Conservation (phyloP, 2,329 filamentous ascomycete species). For the Nemania serpens region DNA sequence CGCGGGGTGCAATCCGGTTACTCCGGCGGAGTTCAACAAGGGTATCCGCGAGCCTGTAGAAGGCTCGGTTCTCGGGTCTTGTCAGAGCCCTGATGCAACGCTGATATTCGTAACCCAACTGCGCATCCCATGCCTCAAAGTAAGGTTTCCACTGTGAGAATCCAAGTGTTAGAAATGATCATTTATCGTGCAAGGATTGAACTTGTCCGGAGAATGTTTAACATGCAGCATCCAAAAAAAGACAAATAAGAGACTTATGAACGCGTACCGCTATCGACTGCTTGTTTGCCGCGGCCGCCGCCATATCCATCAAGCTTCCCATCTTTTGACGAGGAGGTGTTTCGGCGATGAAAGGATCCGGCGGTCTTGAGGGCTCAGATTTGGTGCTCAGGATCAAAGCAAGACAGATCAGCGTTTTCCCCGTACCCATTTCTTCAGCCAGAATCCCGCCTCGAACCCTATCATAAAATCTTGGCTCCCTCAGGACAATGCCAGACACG, state of each 20-base stretch:
- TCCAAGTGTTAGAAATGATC: neutral
- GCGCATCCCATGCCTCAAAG: constrained; percentile 56
- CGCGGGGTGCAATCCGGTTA: constrained; percentile 43
- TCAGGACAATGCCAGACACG: constrained; percentile 63
- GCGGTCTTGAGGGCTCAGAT: constrained; percentile 68
- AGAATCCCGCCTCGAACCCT: constrained; percentile 75
- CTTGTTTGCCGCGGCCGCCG: constrained; percentile 69
- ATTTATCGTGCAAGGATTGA: neutral
- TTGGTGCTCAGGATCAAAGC: constrained; percentile 76
- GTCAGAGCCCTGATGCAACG: constrained; percentile 61
- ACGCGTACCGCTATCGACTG: constrained; percentile 59
- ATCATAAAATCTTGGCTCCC: constrained; percentile 74
- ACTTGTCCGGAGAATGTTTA: too few species aligned
- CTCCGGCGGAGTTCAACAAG: constrained; percentile 47
- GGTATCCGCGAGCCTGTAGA: constrained; percentile 57
- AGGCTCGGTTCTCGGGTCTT: constrained; percentile 54
- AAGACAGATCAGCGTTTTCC: constrained; percentile 89
- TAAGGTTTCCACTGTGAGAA: constrained; percentile 61
- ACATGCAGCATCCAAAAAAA: neutral
- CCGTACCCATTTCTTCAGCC: constrained; percentile 79
- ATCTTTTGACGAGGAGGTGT: constrained; percentile 46
- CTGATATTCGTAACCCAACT: constrained; percentile 54
- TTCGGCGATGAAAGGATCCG: constrained; percentile 56
- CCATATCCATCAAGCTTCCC: constrained; percentile 76
- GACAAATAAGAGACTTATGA: neutral